Percentiles rank a stretch among this genome's conserved stretches.
Evolutionary conservation across 768 basidiomycete species (phyloP).

Genomic region (Lactarius evosmus): DNA sequence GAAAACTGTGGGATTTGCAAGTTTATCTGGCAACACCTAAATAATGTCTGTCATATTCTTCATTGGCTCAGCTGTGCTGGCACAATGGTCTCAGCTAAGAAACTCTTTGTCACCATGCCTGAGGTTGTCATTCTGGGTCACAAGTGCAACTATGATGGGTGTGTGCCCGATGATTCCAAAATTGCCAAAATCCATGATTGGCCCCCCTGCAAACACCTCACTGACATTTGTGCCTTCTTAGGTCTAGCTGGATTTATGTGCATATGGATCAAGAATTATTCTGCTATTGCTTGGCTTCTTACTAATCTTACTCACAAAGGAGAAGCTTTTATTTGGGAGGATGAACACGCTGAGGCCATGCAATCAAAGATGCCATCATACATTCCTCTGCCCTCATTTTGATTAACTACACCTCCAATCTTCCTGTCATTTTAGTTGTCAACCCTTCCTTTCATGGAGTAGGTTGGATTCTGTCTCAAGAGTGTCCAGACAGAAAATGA

Average conservation of each 20-base stretch:
- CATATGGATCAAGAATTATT: slow-evolving; percentile 31
- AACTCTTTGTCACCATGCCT: background rate
- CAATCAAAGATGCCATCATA: background rate
- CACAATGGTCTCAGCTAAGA: background rate
- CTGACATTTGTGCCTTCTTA: slow-evolving; percentile 33
- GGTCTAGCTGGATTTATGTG: slow-evolving; percentile 27
- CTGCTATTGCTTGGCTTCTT: slow-evolving; percentile 23
- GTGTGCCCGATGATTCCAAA: slow-evolving; percentile 31
- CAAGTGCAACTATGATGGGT: slow-evolving; percentile 38
- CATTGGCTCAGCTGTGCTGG: background rate
- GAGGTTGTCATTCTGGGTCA: slow-evolving; percentile 35
- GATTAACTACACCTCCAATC: slow-evolving; percentile 28
- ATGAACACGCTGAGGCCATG: background rate
- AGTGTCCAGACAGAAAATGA: slow-evolving; percentile 23
- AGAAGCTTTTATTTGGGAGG: background rate
- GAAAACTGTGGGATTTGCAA: background rate
- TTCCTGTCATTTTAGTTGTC: slow-evolving; percentile 29
- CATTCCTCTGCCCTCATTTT: slow-evolving; percentile 25
- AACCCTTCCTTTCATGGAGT: slow-evolving; percentile 32
- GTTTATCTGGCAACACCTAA: no score
- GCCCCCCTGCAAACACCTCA: slow-evolving; percentile 22
- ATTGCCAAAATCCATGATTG: slow-evolving; percentile 34
- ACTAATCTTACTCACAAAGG: slow-evolving; percentile 29
- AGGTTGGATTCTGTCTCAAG: slow-evolving; percentile 33
- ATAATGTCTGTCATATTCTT: background rate